phyloP scores from a whole-genome alignment of 768 basidiomycete genomes.

The Pleurotus salmoneostramineus region DNA sequence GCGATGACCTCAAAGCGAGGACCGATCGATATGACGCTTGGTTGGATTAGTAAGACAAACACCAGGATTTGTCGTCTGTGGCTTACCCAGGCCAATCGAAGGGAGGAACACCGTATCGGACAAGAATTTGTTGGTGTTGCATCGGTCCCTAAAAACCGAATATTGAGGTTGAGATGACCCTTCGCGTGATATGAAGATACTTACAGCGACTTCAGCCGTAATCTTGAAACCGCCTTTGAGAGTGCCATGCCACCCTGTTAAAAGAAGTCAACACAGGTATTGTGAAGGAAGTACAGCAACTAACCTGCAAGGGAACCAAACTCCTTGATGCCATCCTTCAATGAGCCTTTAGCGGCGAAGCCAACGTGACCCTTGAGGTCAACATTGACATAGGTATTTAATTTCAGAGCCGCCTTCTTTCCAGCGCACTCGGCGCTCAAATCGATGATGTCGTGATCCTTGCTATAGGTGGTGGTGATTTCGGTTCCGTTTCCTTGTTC shows the following conservation, averaged over 20 bases:
- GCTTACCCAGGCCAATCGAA: slow-evolving; percentile 7
- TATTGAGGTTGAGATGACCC: not conserved
- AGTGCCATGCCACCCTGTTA: slow-evolving; percentile 1
- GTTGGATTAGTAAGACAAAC: not conserved
- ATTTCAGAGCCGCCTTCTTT: not conserved
- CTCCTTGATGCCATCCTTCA: not conserved
- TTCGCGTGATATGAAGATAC: not conserved
- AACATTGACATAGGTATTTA: slow-evolving; percentile 1
- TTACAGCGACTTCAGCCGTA: not conserved
- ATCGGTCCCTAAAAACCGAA: not conserved
- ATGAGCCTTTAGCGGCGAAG: slow-evolving; percentile 1
- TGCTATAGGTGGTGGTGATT: not conserved
- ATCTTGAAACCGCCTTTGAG: slow-evolving; percentile 1
- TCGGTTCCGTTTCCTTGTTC: slow-evolving; percentile 4
- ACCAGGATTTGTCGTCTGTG: not conserved
- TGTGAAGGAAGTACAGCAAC: not conserved
- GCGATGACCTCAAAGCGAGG: slow-evolving; percentile 2
- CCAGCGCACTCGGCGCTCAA: not conserved
- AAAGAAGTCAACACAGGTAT: not conserved
- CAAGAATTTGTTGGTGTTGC: slow-evolving; percentile 2
- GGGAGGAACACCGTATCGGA: slow-evolving; percentile 3
- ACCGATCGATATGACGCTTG: not conserved
- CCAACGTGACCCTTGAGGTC: slow-evolving; percentile 1
- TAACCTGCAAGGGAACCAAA: slow-evolving; percentile 1
- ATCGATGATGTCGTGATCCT: not conserved